Conservation (phyloP, 768 basidiomycete genomes). For the Lanmaoa pseudosensibilis region DNA sequence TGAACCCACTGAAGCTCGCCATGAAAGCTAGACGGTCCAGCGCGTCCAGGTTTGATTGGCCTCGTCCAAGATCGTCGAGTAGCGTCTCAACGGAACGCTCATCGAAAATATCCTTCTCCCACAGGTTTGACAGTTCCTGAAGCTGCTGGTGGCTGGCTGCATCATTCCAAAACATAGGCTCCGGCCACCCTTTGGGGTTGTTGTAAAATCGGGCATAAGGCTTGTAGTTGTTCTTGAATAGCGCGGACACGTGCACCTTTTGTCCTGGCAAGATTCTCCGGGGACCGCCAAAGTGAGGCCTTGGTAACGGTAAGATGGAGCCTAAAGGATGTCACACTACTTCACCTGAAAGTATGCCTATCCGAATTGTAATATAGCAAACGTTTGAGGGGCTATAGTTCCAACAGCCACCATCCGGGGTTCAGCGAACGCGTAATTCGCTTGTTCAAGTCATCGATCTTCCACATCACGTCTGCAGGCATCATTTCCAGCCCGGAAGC, state of each 20-base stretch:
- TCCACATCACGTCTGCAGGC: slow-evolving; percentile 30
- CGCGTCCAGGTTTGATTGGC: slow-evolving; percentile 18
- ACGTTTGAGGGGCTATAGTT: slow-evolving; percentile 24
- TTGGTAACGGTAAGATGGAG: slow-evolving; percentile 13
- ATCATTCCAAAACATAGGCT: slow-evolving; percentile 33
- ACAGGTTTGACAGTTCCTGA: slow-evolving; percentile 14
- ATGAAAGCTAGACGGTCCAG: slow-evolving; percentile 33
- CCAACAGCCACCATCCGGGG: slow-evolving; percentile 24
- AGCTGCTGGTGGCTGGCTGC: slow-evolving; percentile 21
- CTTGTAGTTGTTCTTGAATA: slow-evolving; percentile 33
- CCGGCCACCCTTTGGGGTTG: slow-evolving; percentile 26
- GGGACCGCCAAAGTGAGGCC: slow-evolving; percentile 29
- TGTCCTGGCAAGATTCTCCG: slow-evolving; percentile 31
- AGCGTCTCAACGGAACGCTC: slow-evolving; percentile 15
- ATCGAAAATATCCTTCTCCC: slow-evolving; percentile 35
- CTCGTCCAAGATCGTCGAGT: slow-evolving; percentile 18
- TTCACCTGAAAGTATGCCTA: slow-evolving; percentile 21
- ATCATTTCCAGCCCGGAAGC: slow-evolving; percentile 24
- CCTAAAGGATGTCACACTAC: neutral
- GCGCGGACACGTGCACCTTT: slow-evolving; percentile 32
- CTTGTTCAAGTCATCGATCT: slow-evolving; percentile 27
- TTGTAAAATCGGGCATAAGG: slow-evolving; percentile 25
- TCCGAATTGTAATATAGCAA: slow-evolving; percentile 32
- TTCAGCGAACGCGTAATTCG: slow-evolving; percentile 18
- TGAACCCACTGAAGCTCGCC: slow-evolving; percentile 27